Conservation (phyloP, 768 basidiomycete genomes). For the Tulasnella sp. region DNA sequence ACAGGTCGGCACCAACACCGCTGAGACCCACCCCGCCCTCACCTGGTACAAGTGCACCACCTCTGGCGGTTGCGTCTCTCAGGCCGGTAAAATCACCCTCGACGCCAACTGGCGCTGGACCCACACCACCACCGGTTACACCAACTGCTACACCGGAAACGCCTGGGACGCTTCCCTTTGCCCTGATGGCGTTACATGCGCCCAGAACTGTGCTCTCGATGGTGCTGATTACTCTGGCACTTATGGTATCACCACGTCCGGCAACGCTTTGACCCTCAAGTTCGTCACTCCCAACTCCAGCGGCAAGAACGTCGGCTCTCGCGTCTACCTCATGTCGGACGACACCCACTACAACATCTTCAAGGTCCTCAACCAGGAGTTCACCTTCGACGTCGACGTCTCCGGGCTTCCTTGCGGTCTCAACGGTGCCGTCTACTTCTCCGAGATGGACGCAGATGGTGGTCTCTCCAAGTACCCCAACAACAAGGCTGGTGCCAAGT, state of each 20-base stretch:
- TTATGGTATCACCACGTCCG: constrained; percentile 30
- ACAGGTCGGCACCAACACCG: constrained; percentile 48
- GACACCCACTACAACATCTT: constrained; percentile 48
- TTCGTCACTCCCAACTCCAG: constrained; percentile 19
- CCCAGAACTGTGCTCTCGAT: constrained; percentile 42
- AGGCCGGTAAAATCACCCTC: constrained; percentile 9
- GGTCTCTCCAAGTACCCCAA: constrained; percentile 47
- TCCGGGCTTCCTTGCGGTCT: constrained; percentile 56
- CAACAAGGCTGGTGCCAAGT: constrained; percentile 58
- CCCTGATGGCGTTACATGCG: constrained; percentile 43
- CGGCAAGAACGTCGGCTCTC: constrained; percentile 26
- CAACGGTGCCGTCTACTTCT: constrained; percentile 61
- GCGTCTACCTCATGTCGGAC: constrained; percentile 48
- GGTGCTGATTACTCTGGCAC: constrained; percentile 34
- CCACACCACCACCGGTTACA: constrained; percentile 40
- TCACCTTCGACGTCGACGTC: constrained; percentile 59
- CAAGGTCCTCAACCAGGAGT: constrained; percentile 55
- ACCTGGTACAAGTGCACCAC: constrained; percentile 48
- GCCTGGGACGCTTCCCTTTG: constrained; percentile 46
- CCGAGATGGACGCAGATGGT: constrained; percentile 58
- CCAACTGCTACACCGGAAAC: constrained; percentile 55
- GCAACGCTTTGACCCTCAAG: constrained; percentile 30
- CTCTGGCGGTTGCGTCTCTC: constrained; percentile 34
- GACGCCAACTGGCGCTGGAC: constrained; percentile 35
- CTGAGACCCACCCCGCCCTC: constrained; percentile 52